phyloP scores from a whole-genome alignment of 108 stramenopile species.

The Cyclotella sp. region DNA sequence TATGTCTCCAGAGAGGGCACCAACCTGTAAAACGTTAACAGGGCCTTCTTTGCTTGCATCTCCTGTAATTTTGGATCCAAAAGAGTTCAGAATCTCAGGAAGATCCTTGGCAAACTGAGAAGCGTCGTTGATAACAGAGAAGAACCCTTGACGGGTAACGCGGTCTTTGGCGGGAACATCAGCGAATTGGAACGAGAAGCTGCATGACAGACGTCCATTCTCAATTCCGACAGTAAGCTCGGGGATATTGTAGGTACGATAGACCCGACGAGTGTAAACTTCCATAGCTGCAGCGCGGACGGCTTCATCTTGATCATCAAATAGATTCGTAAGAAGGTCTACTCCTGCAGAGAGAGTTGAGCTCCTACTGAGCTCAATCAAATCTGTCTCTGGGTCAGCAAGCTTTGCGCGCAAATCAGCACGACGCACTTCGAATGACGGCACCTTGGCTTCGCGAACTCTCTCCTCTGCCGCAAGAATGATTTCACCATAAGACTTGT shows the following conservation, averaged over 20 bases:
- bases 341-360: slow-evolving; percentile 91
- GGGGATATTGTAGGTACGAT: slow-evolving; percentile 91
- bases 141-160: slow-evolving; percentile 73
- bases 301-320: slow-evolving; percentile 73
- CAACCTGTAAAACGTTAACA: slow-evolving; percentile 88
- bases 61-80: slow-evolving; percentile 65
- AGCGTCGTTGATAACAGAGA: slow-evolving; percentile 64
- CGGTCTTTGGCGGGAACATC: slow-evolving; percentile 77
- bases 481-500: slow-evolving; percentile 89
- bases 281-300: slow-evolving; percentile 82
- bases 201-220: slow-evolving; percentile 77
- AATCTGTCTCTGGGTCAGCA: slow-evolving; percentile 64
- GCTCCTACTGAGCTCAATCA: slow-evolving; percentile 71
- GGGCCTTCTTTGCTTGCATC: slow-evolving; percentile 61
- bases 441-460: slow-evolving; percentile 77
- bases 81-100: slow-evolving; percentile 65
- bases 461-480: slow-evolving; percentile 77
- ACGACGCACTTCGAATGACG: slow-evolving; percentile 82
- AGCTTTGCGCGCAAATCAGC: slow-evolving; percentile 82
- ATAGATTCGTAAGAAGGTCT: slow-evolving; percentile 90
- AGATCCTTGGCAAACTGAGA: slow-evolving; percentile 59
- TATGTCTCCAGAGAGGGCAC: slow-evolving; percentile 35
- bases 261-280: slow-evolving; percentile 94
- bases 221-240: slow-evolving; percentile 63
- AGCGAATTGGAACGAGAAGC: slow-evolving; percentile 89